These are phyloP conservation scores for Blastobotrys indianensis DNA, from an alignment of 1,139 yeast genomes.

Conservation along the genomic window DNA sequence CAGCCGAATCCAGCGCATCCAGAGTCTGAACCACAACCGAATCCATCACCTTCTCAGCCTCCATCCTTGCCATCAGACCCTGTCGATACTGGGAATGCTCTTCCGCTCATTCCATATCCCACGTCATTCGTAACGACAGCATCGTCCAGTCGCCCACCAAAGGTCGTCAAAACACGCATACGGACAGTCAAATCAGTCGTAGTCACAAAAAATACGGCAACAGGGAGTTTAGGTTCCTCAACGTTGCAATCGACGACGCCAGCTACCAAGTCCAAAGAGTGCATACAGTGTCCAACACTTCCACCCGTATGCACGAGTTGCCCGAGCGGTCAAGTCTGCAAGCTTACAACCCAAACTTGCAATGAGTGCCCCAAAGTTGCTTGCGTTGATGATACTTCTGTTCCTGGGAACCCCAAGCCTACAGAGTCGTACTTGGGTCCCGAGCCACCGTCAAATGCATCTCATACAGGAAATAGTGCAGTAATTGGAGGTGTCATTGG, in stretches of 20 bases:
- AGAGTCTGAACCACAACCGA: too few relatives aligned
- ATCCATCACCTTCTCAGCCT: too few relatives aligned
- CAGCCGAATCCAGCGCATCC: too few relatives aligned
- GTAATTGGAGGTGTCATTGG: constrained; percentile 7
- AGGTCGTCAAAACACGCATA: too few relatives aligned
- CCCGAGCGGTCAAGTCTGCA: constrained; percentile 22
- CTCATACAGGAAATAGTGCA: background rate
- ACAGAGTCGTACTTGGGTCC: background rate
- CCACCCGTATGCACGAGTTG: constrained; percentile 16
- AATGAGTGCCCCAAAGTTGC: constrained; percentile 42
- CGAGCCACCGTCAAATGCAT: background rate
- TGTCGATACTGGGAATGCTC: too few relatives aligned
- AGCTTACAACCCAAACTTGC: constrained; percentile 49
- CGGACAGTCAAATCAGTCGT: too few relatives aligned
- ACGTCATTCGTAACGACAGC: too few relatives aligned
- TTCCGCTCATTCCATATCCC: too few relatives aligned
- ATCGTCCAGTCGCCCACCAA: too few relatives aligned
- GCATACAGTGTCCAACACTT: constrained; percentile 11
- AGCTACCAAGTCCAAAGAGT: background rate
- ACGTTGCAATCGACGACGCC: background rate
- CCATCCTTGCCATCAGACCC: too few relatives aligned
- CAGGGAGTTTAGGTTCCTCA: too few relatives aligned
- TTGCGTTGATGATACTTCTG: constrained; percentile 13
- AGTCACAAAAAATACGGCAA: too few relatives aligned
- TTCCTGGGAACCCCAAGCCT: background rate